Conservation (phyloP, 805 yeast genomes). For the Wickerhamiella sergipiensis region DNA sequence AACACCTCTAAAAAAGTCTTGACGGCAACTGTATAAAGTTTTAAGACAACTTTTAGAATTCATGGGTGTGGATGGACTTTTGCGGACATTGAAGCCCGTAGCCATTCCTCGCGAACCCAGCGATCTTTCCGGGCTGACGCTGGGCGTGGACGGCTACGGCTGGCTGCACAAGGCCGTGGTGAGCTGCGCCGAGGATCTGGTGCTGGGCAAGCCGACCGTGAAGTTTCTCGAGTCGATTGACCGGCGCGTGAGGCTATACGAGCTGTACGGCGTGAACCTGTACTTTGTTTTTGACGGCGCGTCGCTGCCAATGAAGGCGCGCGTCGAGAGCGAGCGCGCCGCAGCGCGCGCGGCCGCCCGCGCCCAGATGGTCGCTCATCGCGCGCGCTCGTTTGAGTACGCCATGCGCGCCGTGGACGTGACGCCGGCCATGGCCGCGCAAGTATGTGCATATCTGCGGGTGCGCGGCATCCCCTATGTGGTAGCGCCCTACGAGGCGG, state of each 20-base stretch:
- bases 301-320: slow-evolving; percentile 60
- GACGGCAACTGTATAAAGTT: no score
- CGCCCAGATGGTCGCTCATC: slow-evolving; percentile 2
- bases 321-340: slow-evolving; percentile 55
- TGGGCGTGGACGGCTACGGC: slow-evolving; percentile 92
- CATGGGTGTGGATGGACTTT: slow-evolving; percentile 78
- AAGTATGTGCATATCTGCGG: slow-evolving; percentile 52
- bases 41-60: no score
- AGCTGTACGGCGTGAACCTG: slow-evolving; percentile 58
- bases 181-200: slow-evolving; percentile 73
- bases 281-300: slow-evolving; percentile 93
- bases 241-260: slow-evolving; percentile 52
- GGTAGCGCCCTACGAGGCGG: slow-evolving; percentile 98
- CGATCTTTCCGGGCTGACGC: slow-evolving; percentile 52
- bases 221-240: slow-evolving; percentile 48
- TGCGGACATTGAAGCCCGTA: slow-evolving; percentile 64
- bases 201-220: slow-evolving; percentile 51
- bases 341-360: slow-evolving; percentile 41
- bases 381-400: neutral
- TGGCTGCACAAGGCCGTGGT: slow-evolving; percentile 88
- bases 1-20: no score
- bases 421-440: slow-evolving; percentile 82
- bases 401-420: slow-evolving; percentile 50
- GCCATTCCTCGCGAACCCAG: slow-evolving; percentile 47
- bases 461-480: slow-evolving; percentile 45